Base-by-base conservation (phyloP, 164 flowering plant genomes). In the Stephania japonica region DNA sequence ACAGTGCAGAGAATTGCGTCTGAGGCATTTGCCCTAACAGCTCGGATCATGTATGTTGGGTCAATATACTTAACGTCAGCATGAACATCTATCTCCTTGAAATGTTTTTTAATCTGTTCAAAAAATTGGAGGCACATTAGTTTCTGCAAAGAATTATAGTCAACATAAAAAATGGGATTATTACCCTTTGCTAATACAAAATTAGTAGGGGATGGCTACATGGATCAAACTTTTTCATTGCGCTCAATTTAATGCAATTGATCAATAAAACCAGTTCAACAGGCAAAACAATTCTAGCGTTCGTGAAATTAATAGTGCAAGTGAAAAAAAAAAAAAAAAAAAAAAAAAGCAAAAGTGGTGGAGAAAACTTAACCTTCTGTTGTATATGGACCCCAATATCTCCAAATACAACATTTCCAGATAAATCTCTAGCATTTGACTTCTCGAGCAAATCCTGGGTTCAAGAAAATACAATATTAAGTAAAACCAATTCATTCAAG, bases 1-100 rank as follows among this genome's bases (percentile, higher is more conserved):
- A 85, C 85, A 70, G 87, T 85, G 77, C 87, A 85, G 62, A 85
- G 79, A 62, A 85, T 83, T n/a, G 85, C 85, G 75, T 85, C 87
- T n/a, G 87, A 83, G 27, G 87, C 87, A 80, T 85, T 85, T 69
- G 85, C 85, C 64, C 87, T 84, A 49, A 78, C 75, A 63, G 87
- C 84, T 19, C 87, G 82, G 65, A 85, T 80, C 86, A 85, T 83
- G 62, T 85, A 85, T 19, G 87, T 85, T 25, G 86, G 87, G 74
- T 85, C 86, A 16, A 83, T 83, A 79, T 85, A 83, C 74, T 85
- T 83, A 50, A 85, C 82, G 72, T 85, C 87, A 68, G 80, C 83
- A 26, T 73, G 84, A 72, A 83, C 76, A 67, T 78, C 84, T 38
- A 59, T 75, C 71, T 73, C 76, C 71, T 85, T 85, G 68, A 85